Evolutionary conservation across 1,139 yeast genomes (phyloP).

Genomic region (Blastobotrys illinoisensis): DNA sequence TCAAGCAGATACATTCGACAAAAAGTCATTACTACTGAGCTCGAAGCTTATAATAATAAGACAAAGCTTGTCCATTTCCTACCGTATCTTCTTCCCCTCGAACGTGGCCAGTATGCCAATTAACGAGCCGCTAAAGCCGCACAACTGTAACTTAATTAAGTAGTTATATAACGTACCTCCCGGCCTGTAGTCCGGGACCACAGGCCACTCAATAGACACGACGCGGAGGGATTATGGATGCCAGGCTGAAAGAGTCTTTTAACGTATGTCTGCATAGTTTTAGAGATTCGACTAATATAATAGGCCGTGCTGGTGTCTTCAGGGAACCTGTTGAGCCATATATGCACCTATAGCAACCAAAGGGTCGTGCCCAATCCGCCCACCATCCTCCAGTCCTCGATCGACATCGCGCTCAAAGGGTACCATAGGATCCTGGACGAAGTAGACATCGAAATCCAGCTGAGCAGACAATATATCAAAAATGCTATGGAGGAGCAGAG

Average conservation of each 20-base stretch:
- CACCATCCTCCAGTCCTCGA: slow-evolving; percentile 19
- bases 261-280: neutral
- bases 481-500: slow-evolving; percentile 2
- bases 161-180: neutral
- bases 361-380: slow-evolving; percentile 26
- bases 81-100: too few relatives aligned
- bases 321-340: slow-evolving; percentile 23
- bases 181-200: neutral
- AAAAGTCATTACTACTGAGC: too few relatives aligned
- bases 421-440: slow-evolving; percentile 24
- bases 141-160: neutral
- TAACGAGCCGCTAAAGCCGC: too few relatives aligned
- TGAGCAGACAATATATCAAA: slow-evolving; percentile 15
- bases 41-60: too few relatives aligned
- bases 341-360: slow-evolving; percentile 18
- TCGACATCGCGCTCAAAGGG: slow-evolving; percentile 20
- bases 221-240: slow-evolving; percentile 3
- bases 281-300: slow-evolving; percentile 1
- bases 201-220: neutral
- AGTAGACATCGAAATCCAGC: slow-evolving; percentile 23
- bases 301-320: slow-evolving; percentile 20
- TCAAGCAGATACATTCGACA: too few relatives aligned
- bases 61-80: too few relatives aligned
- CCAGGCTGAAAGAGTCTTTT: neutral
- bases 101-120: too few relatives aligned